phyloP scores from a whole-genome alignment of 192 early-diverging fungal species.

The Entrophospora sp. region DNA sequence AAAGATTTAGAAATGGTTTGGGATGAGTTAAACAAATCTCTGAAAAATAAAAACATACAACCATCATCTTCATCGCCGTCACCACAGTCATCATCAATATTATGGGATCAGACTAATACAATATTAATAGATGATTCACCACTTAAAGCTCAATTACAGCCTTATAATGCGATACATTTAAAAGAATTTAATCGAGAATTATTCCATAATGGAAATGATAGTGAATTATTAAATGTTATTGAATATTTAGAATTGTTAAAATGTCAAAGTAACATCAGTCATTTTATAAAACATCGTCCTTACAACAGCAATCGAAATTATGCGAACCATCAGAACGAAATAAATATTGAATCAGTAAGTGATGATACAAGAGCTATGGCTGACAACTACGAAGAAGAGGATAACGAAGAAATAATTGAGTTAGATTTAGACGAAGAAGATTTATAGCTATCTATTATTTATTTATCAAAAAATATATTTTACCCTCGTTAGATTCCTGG shows the following conservation, averaged over 20 bases:
- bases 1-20: constrained; percentile 58
- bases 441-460: no score
- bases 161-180: constrained; percentile 36
- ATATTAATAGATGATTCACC: constrained; percentile 45
- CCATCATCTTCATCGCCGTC: not conserved
- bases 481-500: no score
- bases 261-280: constrained; percentile 34
- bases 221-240: constrained; percentile 34
- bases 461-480: no score
- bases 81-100: not conserved
- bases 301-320: no score
- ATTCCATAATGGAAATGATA: constrained; percentile 9
- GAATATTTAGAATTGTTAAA: constrained; percentile 27
- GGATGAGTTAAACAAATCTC: constrained; percentile 28
- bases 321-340: no score
- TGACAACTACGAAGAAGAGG: no score
- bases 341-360: no score
- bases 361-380: no score
- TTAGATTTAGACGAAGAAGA: no score
- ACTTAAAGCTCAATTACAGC: constrained; percentile 41
- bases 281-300: constrained; percentile 34
- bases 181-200: constrained; percentile 24
- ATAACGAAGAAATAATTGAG: no score
- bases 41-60: not conserved
- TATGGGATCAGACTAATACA: constrained; percentile 40